Evolutionary conservation across 768 basidiomycete genomes (phyloP), one percentile per base, ranked within the genome.

Genomic region (Suillus tomentosus): DNA sequence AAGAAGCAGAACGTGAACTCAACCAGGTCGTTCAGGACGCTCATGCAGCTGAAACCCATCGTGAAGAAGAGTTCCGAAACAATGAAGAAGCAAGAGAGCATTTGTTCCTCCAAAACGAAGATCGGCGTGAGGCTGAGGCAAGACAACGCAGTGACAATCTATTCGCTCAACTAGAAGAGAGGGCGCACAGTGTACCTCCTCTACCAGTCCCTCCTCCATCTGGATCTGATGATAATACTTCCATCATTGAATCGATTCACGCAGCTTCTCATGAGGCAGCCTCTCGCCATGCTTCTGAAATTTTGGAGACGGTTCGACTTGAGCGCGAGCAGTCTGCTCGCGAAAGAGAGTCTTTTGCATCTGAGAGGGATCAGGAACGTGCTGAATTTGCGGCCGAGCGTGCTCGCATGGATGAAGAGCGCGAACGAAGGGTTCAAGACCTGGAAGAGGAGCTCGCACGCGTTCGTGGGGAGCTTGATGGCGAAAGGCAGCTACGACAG

Each of bases 21-120:
- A 78, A 80, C 4, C 77, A 83, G 37, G 78, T 84, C 6, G 78
- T 80, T 10, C 77, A 79, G 9, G 80, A 80, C 2, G 83, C 86
- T 0, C 81, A 83, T 42, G 84, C 85, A 59, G 84, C 84, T 1
- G 92, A 94, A 69, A 81, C 85, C 31, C 79, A 78, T 54, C 84
- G 91, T 11, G 91, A 93, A 63, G 73, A 72, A 9, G 85, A 87
- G 37, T 92, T 91, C 76, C 81, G 84, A 19, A 76, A 77, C 1
- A 83, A 84, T 64, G 92, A 94, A 73, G 85, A 88, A 13, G 86
- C 85, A 59, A 79, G 91, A 8, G 81, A 90, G 22, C 82, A 77
- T 9, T 72, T 87, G 2, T 92, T 91, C 72, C 69, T 80, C 37
- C 86, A 88, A 2, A 79, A 78, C 47, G 87, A 93, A 69, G 81